Conservation (phyloP, 2,329 filamentous ascomycete genomes). For the Hypoxylon sp. region DNA sequence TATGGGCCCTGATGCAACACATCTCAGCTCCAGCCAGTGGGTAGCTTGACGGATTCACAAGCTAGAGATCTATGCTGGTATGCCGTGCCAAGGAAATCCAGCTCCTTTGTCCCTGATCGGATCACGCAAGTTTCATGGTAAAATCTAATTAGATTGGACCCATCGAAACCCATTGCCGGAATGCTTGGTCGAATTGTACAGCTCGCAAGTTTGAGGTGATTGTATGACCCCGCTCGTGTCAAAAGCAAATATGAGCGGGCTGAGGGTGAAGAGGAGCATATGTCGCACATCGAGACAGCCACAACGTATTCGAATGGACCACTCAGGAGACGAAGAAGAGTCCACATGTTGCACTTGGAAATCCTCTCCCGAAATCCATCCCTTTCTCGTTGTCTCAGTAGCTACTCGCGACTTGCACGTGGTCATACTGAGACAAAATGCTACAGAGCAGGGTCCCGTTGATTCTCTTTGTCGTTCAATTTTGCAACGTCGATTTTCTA, state of each 20-base stretch:
- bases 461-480: neutral
- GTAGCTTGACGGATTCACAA: slow-evolving; percentile 25
- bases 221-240: slow-evolving; percentile 25
- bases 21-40: slow-evolving; percentile 13
- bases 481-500: neutral
- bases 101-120: slow-evolving; percentile 19
- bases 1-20: slow-evolving; percentile 19
- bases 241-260: slow-evolving; percentile 22
- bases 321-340: slow-evolving; percentile 14
- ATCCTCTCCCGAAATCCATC: slow-evolving; percentile 4
- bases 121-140: slow-evolving; percentile 24
- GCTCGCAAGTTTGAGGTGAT: neutral
- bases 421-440: neutral
- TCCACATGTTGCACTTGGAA: slow-evolving; percentile 14
- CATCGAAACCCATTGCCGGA: neutral
- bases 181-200: slow-evolving; percentile 17
- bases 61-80: slow-evolving; percentile 20
- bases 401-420: neutral
- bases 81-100: slow-evolving; percentile 35
- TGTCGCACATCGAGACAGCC: slow-evolving; percentile 8
- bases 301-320: slow-evolving; percentile 2
- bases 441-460: neutral
- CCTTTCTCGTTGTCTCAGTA: neutral
- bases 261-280: neutral
- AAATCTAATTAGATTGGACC: slow-evolving; percentile 26